These are phyloP conservation scores for Elongisporangium prolatum DNA, from an alignment of 352 stramenopile species.

Conservation along the genomic window DNA sequence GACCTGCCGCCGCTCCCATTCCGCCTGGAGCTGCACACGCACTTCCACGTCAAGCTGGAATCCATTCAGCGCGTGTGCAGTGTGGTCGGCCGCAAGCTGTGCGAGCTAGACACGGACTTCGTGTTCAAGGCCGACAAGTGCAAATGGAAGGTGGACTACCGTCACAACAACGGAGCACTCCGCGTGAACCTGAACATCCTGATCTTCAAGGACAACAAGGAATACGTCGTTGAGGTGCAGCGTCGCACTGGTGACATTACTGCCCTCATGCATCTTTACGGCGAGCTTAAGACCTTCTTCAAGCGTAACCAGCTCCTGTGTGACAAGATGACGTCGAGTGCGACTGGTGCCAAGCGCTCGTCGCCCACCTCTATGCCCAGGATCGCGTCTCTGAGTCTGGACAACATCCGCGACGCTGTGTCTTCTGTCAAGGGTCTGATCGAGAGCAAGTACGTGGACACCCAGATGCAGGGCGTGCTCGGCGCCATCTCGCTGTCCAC, in stretches of 20 bases:
- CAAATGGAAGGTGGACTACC: conserved; percentile 87
- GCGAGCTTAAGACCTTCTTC: conserved; percentile 73
- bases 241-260: conserved; percentile 78
- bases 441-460: conserved; percentile 70
- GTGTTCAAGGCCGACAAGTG: conserved; percentile 82
- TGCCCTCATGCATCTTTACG: conserved; percentile 73
- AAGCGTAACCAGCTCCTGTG: conserved; percentile 66
- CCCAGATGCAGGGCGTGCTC: conserved; percentile 79
- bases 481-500: conserved; percentile 76
- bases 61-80: conserved; percentile 70
- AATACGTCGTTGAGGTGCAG: conserved; percentile 75
- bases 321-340: conserved; percentile 37
- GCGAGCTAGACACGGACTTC: conserved; percentile 82
- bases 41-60: conserved; percentile 84
- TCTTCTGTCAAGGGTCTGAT: conserved; percentile 66
- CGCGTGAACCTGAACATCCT: conserved; percentile 76
- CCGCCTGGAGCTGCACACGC: conserved; percentile 81
- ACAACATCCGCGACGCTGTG: conserved; percentile 51
- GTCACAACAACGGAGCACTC: conserved; percentile 38
- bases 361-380: conserved; percentile 60
- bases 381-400: conserved; percentile 28
- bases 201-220: conserved; percentile 70
- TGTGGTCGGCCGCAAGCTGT: conserved; percentile 76
- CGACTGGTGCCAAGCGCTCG: conserved; percentile 56
- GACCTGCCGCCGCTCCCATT: conserved; percentile 74